Percentiles rank a stretch among this genome's conserved stretches.
Evolutionary conservation across 2,329 filamentous ascomycete species (phyloP).

Genomic region (Chlorencoelia australis): DNA sequence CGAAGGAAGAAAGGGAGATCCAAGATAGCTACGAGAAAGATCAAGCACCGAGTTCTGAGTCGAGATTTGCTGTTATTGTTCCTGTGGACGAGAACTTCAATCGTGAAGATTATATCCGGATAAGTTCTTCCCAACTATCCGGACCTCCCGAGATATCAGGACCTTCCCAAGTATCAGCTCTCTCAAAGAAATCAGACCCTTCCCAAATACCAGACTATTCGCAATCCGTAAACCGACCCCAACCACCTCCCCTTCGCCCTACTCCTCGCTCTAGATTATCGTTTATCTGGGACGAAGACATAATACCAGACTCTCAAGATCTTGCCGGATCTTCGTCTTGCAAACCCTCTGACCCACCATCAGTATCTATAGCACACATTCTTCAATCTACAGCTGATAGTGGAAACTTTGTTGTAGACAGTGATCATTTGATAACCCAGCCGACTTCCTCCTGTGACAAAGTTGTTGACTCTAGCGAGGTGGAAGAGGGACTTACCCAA

Average conservation of each 20-base stretch:
- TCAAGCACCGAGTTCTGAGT: conserved; percentile 3
- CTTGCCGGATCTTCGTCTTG: conserved; percentile 8
- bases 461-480: too few species aligned
- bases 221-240: neutral
- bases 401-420: too few species aligned
- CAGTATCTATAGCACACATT: too few species aligned
- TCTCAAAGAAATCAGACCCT: conserved; percentile 1
- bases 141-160: neutral
- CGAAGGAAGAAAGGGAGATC: conserved; percentile 11
- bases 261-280: conserved; percentile 1
- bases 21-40: conserved; percentile 22
- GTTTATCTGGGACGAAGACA: conserved; percentile 17
- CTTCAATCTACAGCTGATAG: too few species aligned
- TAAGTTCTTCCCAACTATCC: conserved; percentile 11
- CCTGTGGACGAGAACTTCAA: conserved; percentile 11
- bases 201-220: conserved; percentile 1
- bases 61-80: conserved; percentile 10
- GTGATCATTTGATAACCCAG: too few species aligned
- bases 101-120: conserved; percentile 10
- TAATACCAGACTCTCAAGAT: conserved; percentile 19
- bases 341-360: conserved; percentile 5
- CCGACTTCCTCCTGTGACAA: too few species aligned
- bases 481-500: too few species aligned
- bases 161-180: conserved; percentile 2
- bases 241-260: conserved; percentile 4